phyloP scores from a whole-genome alignment of 768 basidiomycete species.

The Pisolithus albus region DNA sequence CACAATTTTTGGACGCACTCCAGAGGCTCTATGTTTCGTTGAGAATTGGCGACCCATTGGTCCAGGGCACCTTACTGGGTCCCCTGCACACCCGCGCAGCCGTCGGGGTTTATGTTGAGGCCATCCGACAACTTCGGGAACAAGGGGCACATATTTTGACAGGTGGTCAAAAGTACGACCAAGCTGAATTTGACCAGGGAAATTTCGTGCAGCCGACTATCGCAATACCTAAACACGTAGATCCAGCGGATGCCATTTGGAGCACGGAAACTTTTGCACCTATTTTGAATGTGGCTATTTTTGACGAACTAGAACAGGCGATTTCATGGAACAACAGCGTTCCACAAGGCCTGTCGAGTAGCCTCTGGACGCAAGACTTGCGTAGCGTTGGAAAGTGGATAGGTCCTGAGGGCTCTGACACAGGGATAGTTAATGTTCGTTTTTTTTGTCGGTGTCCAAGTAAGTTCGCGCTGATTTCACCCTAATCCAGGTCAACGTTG shows the following conservation, averaged over 20 bases:
- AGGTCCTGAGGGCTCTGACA: conserved; percentile 81
- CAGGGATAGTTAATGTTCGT: conserved; percentile 87
- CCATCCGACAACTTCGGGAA: conserved; percentile 54
- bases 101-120: conserved; percentile 54
- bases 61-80: conserved; percentile 66
- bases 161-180: conserved; percentile 56
- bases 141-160: conserved; percentile 71
- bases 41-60: conserved; percentile 81
- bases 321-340: conserved; percentile 89
- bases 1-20: conserved; percentile 69
- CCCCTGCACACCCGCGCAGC: conserved; percentile 75
- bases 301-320: conserved; percentile 80
- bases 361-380: conserved; percentile 84
- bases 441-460: not conserved
- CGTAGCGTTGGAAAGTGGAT: conserved; percentile 87
- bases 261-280: conserved; percentile 81
- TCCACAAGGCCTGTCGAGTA: conserved; percentile 85
- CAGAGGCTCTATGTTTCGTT: conserved; percentile 66
- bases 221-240: conserved; percentile 54
- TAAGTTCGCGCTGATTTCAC: not conserved
- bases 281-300: conserved; percentile 79
- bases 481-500: conserved; percentile 51
- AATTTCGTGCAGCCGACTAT: conserved; percentile 91
- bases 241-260: conserved; percentile 59
- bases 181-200: conserved; percentile 51